Evolutionary conservation across 176 grass and related monocot species (phyloP).

Genomic region (Elaeis guineensis): DNA sequence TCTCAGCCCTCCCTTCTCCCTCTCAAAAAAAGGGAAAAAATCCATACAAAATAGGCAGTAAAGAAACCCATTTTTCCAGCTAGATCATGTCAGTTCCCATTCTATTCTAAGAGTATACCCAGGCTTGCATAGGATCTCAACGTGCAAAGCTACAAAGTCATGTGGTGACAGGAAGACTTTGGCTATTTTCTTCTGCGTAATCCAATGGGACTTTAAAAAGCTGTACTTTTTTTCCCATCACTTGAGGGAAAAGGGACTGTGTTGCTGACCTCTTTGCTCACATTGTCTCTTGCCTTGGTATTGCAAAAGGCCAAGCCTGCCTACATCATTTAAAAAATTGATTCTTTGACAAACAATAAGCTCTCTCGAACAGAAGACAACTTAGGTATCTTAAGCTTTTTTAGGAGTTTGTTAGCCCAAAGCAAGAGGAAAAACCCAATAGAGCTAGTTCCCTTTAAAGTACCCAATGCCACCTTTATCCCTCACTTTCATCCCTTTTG

Average conservation of each 20-base stretch:
- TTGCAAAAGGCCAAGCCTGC: conserved; percentile 26
- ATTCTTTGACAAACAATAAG: conserved; percentile 59
- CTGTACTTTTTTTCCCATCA: background rate
- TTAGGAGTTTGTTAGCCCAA: conserved; percentile 40
- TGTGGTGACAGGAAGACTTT: conserved; percentile 10
- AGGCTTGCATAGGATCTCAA: conserved; percentile 4
- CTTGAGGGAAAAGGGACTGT: too few species aligned
- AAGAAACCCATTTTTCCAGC: too few species aligned
- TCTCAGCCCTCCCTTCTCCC: too few species aligned
- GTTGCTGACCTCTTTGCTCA: conserved; percentile 5
- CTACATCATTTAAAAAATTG: conserved; percentile 21
- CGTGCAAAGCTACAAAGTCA: conserved; percentile 25
- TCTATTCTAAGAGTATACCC: too few species aligned
- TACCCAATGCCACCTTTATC: conserved; percentile 24
- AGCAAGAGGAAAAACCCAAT: conserved; percentile 69
- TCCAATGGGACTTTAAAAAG: background rate
- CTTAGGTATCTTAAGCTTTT: conserved; percentile 36
- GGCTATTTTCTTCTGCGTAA: background rate
- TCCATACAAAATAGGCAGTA: too few species aligned
- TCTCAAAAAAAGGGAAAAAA: too few species aligned
- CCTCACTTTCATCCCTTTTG: conserved; percentile 82
- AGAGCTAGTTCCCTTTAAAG: conserved; percentile 37
- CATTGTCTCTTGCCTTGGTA: conserved; percentile 4
- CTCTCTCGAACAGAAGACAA: conserved; percentile 53
- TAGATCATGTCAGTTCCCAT: too few species aligned